These are phyloP conservation scores for Xylaria bambusicola DNA, from an alignment of 495 filamentous ascomycete species.

Conservation along the genomic window DNA sequence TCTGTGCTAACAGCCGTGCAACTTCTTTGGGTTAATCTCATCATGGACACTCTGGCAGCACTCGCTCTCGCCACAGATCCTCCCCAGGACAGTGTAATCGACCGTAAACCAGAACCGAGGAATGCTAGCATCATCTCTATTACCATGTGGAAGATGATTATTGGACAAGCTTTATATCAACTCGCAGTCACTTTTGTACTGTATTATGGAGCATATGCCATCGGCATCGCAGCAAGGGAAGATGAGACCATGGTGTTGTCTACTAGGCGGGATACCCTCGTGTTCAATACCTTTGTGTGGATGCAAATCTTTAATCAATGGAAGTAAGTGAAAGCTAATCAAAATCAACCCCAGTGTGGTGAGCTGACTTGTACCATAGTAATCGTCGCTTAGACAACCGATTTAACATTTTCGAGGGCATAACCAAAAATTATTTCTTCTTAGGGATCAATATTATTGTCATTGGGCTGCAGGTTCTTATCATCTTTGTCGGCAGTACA, in stretches of 20 bases:
- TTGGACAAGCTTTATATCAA: conserved; percentile 83
- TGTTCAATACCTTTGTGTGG: conserved; percentile 96
- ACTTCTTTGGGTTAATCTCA: conserved; percentile 88
- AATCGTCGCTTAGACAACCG: conserved; percentile 87
- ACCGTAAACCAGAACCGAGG: conserved; percentile 84
- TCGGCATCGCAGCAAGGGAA: conserved; percentile 56
- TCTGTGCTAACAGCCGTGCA: conserved; percentile 85
- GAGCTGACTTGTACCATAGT: conserved; percentile 46
- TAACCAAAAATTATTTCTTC: conserved; percentile 78
- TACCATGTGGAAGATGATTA: conserved; percentile 97
- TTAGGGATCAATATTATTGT: conserved; percentile 79
- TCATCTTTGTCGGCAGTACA: conserved; percentile 71
- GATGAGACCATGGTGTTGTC: conserved; percentile 19
- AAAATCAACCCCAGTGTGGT: neutral
- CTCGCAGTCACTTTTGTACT: conserved; percentile 75
- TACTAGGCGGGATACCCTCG: conserved; percentile 65
- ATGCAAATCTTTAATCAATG: conserved; percentile 97
- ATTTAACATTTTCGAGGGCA: conserved; percentile 86
- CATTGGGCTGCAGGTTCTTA: conserved; percentile 77
- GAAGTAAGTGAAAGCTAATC: conserved; percentile 59
- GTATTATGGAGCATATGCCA: conserved; percentile 66
- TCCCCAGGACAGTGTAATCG: conserved; percentile 73
- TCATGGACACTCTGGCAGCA: conserved; percentile 92
- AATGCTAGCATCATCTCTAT: conserved; percentile 73
- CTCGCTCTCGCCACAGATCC: conserved; percentile 84